Evolutionary conservation across 2,329 filamentous ascomycete species (phyloP).

Genomic region (Beauveria pseudobassiana): DNA sequence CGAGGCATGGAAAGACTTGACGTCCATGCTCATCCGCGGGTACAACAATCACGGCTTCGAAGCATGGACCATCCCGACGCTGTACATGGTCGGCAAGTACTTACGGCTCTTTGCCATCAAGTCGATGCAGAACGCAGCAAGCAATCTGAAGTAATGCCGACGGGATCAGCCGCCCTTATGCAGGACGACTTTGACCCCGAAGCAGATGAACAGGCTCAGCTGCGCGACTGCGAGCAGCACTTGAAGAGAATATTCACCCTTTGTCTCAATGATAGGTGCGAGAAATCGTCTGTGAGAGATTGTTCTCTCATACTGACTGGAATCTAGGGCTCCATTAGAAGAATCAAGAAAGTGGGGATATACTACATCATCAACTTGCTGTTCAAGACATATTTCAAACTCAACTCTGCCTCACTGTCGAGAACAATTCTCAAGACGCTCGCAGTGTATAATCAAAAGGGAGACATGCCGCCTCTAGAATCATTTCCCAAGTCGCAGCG

Average conservation of each 20-base stretch:
- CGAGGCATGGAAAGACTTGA: slow-evolving; percentile 79
- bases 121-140: slow-evolving; percentile 60
- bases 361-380: slow-evolving; percentile 92
- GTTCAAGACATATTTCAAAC: slow-evolving; percentile 97
- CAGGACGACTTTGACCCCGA: slow-evolving; percentile 79
- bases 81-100: slow-evolving; percentile 84
- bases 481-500: slow-evolving; percentile 83
- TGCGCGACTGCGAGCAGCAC: slow-evolving; percentile 84
- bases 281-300: slow-evolving; percentile 11
- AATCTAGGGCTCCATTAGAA: slow-evolving; percentile 63
- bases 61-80: slow-evolving; percentile 85
- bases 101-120: slow-evolving; percentile 83
- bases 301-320: background rate
- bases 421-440: slow-evolving; percentile 85
- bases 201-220: slow-evolving; percentile 68
- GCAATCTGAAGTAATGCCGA: slow-evolving; percentile 25
- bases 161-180: slow-evolving; percentile 40
- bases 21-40: slow-evolving; percentile 68
- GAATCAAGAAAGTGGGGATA: slow-evolving; percentile 94
- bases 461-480: slow-evolving; percentile 73
- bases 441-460: slow-evolving; percentile 58
- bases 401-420: slow-evolving; percentile 82
- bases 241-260: slow-evolving; percentile 89
- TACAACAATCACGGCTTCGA: slow-evolving; percentile 72
- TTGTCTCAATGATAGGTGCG: slow-evolving; percentile 81